Conservation (phyloP, 1,139 yeast genomes). For the Kodamaea derodonti region DNA sequence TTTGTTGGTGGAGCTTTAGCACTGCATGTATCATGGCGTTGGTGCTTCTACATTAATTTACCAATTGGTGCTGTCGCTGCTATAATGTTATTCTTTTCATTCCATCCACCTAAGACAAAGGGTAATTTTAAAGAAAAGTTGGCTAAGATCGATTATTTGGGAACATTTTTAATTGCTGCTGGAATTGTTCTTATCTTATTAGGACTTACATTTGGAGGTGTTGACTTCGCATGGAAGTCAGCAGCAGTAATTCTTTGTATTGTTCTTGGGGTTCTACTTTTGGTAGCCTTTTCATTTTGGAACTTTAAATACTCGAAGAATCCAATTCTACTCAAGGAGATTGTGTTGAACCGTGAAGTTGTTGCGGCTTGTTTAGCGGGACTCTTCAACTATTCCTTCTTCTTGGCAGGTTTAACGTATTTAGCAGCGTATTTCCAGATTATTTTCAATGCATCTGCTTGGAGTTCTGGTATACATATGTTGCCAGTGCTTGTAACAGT, state of each 20-base stretch:
- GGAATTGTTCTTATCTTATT: conserved; percentile 44
- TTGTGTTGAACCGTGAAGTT: conserved; percentile 35
- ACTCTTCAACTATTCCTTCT: conserved; percentile 38
- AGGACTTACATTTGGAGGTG: conserved; percentile 51
- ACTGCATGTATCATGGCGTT: conserved; percentile 57
- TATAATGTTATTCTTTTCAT: conserved; percentile 38
- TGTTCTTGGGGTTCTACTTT: conserved; percentile 46
- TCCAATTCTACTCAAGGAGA: conserved; percentile 45
- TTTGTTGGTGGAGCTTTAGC: conserved; percentile 23
- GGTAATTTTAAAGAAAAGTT: conserved; percentile 39
- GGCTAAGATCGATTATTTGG: conserved; percentile 42
- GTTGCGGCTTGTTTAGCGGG: conserved; percentile 36
- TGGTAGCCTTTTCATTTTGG: conserved; percentile 41
- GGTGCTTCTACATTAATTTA: conserved; percentile 72
- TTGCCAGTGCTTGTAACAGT: conserved; percentile 54
- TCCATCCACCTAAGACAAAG: conserved; percentile 52
- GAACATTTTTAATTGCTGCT: conserved; percentile 35
- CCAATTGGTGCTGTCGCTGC: conserved; percentile 63
- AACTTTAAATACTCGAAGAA: conserved; percentile 42
- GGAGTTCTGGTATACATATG: conserved; percentile 56
- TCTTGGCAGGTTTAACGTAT: conserved; percentile 42
- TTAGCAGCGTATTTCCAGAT: conserved; percentile 57
- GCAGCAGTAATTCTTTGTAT: conserved; percentile 54
- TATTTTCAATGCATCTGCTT: conserved; percentile 42
- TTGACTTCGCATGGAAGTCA: conserved; percentile 45